phyloP scores from a whole-genome alignment of 495 filamentous ascomycete genomes.

The Aspergillus steynii region DNA sequence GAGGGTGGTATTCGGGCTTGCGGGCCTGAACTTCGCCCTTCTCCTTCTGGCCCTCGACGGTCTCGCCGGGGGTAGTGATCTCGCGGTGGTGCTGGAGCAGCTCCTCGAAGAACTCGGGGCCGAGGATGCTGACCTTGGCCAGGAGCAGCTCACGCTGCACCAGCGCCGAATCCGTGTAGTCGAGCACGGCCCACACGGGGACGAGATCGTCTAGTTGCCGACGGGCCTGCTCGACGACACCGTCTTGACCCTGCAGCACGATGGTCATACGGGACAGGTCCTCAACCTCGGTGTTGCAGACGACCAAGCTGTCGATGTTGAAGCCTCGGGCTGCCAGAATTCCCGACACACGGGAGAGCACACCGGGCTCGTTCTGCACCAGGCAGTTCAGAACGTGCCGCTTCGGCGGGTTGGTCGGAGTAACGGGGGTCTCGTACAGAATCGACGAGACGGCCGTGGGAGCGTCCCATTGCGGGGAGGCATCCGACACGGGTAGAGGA shows the following conservation, averaged over 20 bases:
- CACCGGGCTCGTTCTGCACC: conserved; percentile 97
- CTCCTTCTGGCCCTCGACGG: conserved; percentile 31
- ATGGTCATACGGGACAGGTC: conserved; percentile 98
- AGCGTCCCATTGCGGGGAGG: conserved; percentile 83
- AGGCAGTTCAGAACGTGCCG: conserved; percentile 96
- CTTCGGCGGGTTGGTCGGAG: conserved; percentile 81
- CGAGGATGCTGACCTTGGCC: conserved; percentile 94
- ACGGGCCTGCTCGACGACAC: conserved; percentile 95
- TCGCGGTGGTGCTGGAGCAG: conserved; percentile 89
- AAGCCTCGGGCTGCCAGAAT: conserved; percentile 96
- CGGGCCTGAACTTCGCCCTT: conserved; percentile 26
- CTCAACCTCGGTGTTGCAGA: conserved; percentile 97
- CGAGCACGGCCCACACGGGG: conserved; percentile 96
- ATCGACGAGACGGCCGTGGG: conserved; percentile 95
- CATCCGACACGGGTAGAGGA: conserved; percentile 72
- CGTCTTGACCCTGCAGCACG: conserved; percentile 91
- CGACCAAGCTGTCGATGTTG: conserved; percentile 98
- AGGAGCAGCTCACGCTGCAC: conserved; percentile 94
- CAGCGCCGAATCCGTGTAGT: conserved; percentile 90
- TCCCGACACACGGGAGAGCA: conserved; percentile 92
- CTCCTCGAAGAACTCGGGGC: conserved; percentile 97
- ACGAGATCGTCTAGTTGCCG: conserved; percentile 95
- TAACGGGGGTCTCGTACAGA: conserved; percentile 94
- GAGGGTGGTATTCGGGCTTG: conserved; percentile 72
- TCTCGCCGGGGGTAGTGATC: conserved; percentile 53